Base-by-base conservation (phyloP, 768 basidiomycete species). In the Pleurotus djamor region DNA sequence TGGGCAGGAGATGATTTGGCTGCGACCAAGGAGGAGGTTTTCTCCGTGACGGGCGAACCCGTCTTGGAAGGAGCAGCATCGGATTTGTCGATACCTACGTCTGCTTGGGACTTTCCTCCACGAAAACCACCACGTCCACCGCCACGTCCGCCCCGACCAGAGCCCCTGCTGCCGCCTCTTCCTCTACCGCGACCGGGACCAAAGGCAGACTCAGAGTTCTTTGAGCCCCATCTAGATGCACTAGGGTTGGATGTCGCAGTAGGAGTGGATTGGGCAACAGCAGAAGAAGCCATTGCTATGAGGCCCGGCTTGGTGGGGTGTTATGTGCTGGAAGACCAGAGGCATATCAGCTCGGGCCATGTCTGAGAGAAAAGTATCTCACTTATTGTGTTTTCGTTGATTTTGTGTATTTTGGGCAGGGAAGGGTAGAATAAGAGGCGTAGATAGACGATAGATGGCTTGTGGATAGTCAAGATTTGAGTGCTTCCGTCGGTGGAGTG, bases 141-240 rank as follows among this genome's bases (percentile, higher is more conserved):
- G 38, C 76, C 73, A 57, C 78, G 72, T 28, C 76, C 68, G 55
- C 74, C 70, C 61, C 77, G 65, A 41, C 70, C 64, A 17, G 64
- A 58, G 52, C 69, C 69, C 51, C 68, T 61, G 38, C 68, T 65
- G 8, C 71, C 69, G 16, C 76, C 74, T 63, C 78, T 68, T 16
- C 73, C 66, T 36, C 71, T 65, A 52, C 68, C 71, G 54, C 74
- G 76, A 63, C 72, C 69, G 34, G 77, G 67, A 48, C 80, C 77
- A 63, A 82, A 82, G 36, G 81, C 75, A 36, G 79, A 74, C 5
- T 78, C 84, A 51, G 73, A 16, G 16, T n/a, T 75, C n/a, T 71
- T 65, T 51, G 74, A 74, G 45, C 66, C 69, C 83, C 84, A 83
- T 60, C 79, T 77, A 57, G 74, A 69, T 36, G 66, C 63, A 48